phyloP scores from a whole-genome alignment of 2,329 filamentous ascomycete genomes.

The Sphaceloma murrayae region DNA sequence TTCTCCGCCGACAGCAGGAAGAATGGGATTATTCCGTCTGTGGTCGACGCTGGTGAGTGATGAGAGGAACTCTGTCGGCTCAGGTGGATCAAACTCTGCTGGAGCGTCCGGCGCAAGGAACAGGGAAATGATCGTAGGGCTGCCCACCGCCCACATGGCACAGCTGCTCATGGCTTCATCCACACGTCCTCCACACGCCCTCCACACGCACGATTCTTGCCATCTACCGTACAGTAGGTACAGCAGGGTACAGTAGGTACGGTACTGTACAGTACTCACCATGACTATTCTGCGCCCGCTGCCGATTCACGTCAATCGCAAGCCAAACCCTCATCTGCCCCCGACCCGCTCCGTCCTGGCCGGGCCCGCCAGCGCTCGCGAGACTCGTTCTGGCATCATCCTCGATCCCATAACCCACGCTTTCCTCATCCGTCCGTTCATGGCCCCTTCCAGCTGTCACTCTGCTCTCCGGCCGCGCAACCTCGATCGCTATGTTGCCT shows the following conservation, averaged over 20 bases:
- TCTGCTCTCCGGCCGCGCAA: conserved; percentile 6
- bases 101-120: not conserved
- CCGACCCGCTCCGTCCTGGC: conserved; percentile 1
- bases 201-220: too few relatives aligned
- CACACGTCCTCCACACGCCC: too few relatives aligned
- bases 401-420: conserved; percentile 5
- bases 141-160: conserved; percentile 12
- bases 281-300: too few relatives aligned
- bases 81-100: conserved; percentile 11
- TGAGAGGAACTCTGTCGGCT: conserved; percentile 5
- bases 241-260: too few relatives aligned
- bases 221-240: too few relatives aligned
- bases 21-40: conserved; percentile 4
- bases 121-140: conserved; percentile 14
- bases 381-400: not conserved
- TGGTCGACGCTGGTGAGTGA: not conserved
- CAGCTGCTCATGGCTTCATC: too few relatives aligned
- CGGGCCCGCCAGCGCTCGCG: not conserved
- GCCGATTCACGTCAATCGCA: conserved; percentile 17
- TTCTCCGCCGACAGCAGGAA: not conserved
- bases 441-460: conserved; percentile 2
- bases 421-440: conserved; percentile 6
- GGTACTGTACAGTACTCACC: too few relatives aligned
- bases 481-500: not conserved
- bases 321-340: conserved; percentile 8